phyloP scores from a whole-genome alignment of 768 basidiomycete genomes.

The Lactarius pseudohatsudake region DNA sequence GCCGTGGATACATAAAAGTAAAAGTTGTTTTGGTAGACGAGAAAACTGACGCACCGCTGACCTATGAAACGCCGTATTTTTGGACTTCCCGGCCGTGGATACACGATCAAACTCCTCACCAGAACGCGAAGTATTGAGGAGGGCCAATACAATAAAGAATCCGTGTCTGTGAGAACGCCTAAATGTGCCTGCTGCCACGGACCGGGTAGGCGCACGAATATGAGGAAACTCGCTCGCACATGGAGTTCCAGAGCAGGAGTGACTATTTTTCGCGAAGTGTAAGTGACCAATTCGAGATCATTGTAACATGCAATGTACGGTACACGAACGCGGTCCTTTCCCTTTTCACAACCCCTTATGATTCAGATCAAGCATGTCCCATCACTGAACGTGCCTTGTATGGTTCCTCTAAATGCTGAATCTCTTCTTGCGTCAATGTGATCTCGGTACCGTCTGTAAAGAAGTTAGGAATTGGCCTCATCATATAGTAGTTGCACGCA shows the following conservation, averaged over 20 bases:
- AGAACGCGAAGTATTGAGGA: background rate
- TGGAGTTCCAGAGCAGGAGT: conserved; percentile 4
- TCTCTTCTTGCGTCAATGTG: conserved; percentile 21
- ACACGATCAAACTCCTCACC: no score
- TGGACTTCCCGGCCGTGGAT: conserved; percentile 9
- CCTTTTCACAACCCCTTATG: background rate
- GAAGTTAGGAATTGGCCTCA: background rate
- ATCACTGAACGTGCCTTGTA: conserved; percentile 26
- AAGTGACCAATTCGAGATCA: conserved; percentile 3
- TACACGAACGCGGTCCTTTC: background rate
- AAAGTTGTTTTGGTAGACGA: background rate
- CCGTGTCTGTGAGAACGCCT: no score
- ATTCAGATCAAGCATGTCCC: background rate
- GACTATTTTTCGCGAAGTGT: background rate
- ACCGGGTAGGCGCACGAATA: background rate
- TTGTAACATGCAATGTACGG: no score
- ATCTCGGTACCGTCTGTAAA: conserved; percentile 18
- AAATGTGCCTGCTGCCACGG: conserved; percentile 5
- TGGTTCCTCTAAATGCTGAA: conserved; percentile 24
- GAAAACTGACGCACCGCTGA: background rate
- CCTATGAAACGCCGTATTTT: conserved; percentile 14
- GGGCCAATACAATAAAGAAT: background rate
- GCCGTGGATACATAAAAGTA: no score
- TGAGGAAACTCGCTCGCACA: background rate
- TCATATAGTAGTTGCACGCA: background rate